These are phyloP conservation scores for Venturia aucupariae DNA, from an alignment of 2,329 filamentous ascomycete species.

Conservation along the genomic window DNA sequence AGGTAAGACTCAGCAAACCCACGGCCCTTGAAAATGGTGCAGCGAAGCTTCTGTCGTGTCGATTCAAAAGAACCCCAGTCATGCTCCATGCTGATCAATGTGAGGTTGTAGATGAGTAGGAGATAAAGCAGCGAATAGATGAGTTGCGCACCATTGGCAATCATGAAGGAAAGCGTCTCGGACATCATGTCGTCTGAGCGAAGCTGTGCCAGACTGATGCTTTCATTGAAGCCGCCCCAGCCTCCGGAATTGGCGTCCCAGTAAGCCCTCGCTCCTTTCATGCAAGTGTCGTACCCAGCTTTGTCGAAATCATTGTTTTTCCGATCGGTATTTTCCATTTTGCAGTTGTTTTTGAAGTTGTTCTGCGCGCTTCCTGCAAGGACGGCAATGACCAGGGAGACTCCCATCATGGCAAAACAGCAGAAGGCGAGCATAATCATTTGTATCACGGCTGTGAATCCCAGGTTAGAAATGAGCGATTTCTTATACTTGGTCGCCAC, in stretches of 20 bases:
- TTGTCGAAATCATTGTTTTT: not conserved
- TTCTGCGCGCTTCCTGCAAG: conserved; percentile 15
- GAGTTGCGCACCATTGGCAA: too few species aligned
- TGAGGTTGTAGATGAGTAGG: conserved; percentile 26
- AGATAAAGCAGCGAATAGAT: conserved; percentile 24
- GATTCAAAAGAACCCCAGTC: conserved; percentile 26
- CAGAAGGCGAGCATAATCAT: conserved; percentile 18
- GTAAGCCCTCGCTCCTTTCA: too few species aligned
- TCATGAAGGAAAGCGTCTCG: too few species aligned
- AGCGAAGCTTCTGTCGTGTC: conserved; percentile 20
- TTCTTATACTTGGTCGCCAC: conserved; percentile 26
- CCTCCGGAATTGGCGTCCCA: too few species aligned
- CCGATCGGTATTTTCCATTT: not conserved
- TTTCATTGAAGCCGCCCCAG: too few species aligned
- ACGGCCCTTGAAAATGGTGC: conserved; percentile 23
- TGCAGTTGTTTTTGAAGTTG: conserved; percentile 14
- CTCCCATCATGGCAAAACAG: conserved; percentile 19
- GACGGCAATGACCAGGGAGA: conserved; percentile 20
- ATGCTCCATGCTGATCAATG: conserved; percentile 22
- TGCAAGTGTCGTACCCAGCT: conserved; percentile 14
- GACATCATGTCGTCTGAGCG: too few species aligned
- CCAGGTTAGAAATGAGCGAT: conserved; percentile 23
- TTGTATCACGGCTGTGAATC: conserved; percentile 24
- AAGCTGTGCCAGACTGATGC: too few species aligned
- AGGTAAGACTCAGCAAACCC: conserved; percentile 24